Conservation (phyloP, 805 yeast genomes). For the Pichia californica region DNA sequence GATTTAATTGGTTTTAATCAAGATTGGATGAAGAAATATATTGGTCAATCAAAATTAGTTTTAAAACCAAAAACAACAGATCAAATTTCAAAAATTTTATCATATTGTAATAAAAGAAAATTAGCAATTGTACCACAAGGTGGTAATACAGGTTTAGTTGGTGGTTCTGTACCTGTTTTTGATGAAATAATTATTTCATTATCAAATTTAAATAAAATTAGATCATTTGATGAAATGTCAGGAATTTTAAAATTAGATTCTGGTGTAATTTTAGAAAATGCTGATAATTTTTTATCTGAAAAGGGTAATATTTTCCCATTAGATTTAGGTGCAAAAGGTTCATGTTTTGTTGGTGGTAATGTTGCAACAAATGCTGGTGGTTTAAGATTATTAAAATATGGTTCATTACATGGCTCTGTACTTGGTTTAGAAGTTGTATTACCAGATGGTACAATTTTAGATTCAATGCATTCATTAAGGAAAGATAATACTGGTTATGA, state of each 20-base stretch:
- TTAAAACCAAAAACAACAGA: conserved; percentile 76
- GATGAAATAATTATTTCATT: conserved; percentile 80
- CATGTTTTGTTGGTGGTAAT: conserved; percentile 92
- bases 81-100: conserved; percentile 69
- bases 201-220: conserved; percentile 63
- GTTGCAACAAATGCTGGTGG: conserved; percentile 98
- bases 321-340: conserved; percentile 94
- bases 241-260: conserved; percentile 89
- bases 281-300: conserved; percentile 71
- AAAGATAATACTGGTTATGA: conserved; percentile 96
- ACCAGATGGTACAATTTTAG: conserved; percentile 77
- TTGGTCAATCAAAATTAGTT: conserved; percentile 78
- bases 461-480: conserved; percentile 78
- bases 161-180: conserved; percentile 88
- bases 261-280: conserved; percentile 81
- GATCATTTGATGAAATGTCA: conserved; percentile 73
- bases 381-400: conserved; percentile 76
- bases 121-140: conserved; percentile 94
- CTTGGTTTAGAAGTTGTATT: conserved; percentile 90
- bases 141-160: conserved; percentile 94
- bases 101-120: conserved; percentile 69
- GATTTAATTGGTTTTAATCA: conserved; percentile 72
- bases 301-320: conserved; percentile 88
- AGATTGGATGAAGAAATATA: conserved; percentile 92
- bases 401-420: conserved; percentile 88